Evolutionary conservation across 2,329 filamentous ascomycete species (phyloP).

Genomic region (Sporothrix brunneoviolacea): DNA sequence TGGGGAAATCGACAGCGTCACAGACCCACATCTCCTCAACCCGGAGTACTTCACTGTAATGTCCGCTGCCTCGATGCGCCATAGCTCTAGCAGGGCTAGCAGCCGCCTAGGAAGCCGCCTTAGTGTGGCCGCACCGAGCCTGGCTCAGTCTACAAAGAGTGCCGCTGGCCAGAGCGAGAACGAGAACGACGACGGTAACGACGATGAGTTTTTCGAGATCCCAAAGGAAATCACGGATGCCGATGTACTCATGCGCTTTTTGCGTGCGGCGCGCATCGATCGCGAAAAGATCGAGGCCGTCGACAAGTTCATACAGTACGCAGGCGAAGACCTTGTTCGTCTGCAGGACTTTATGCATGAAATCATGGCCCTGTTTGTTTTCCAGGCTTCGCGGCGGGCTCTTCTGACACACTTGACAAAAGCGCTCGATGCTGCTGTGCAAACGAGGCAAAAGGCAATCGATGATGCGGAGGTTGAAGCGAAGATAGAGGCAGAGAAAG

Average conservation of each 20-base stretch:
- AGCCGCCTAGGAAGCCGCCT: conserved; percentile 20
- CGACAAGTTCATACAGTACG: conserved; percentile 72
- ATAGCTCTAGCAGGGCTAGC: conserved; percentile 34
- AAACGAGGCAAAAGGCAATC: conserved; percentile 13
- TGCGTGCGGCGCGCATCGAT: conserved; percentile 69
- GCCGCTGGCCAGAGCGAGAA: not conserved
- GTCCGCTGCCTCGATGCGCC: conserved; percentile 39
- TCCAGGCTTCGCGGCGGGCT: conserved; percentile 77
- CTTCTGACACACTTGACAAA: conserved; percentile 64
- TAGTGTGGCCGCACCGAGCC: conserved; percentile 28
- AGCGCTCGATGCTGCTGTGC: conserved; percentile 49
- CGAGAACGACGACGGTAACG: not conserved
- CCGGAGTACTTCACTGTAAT: conserved; percentile 75
- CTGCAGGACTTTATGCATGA: conserved; percentile 72
- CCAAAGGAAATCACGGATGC: conserved; percentile 52
- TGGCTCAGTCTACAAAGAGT: conserved; percentile 27
- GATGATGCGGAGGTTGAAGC: conserved; percentile 10
- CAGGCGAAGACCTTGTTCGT: conserved; percentile 65
- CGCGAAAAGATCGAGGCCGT: conserved; percentile 82
- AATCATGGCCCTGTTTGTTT: conserved; percentile 81
- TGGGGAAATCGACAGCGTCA: conserved; percentile 33
- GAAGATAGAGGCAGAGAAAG: conserved; percentile 17
- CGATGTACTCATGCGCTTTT: conserved; percentile 58
- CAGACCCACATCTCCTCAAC: conserved; percentile 60
- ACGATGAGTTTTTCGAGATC: conserved; percentile 34